phyloP scores from a whole-genome alignment of 768 basidiomycete species.

The Cubamyces sp. region DNA sequence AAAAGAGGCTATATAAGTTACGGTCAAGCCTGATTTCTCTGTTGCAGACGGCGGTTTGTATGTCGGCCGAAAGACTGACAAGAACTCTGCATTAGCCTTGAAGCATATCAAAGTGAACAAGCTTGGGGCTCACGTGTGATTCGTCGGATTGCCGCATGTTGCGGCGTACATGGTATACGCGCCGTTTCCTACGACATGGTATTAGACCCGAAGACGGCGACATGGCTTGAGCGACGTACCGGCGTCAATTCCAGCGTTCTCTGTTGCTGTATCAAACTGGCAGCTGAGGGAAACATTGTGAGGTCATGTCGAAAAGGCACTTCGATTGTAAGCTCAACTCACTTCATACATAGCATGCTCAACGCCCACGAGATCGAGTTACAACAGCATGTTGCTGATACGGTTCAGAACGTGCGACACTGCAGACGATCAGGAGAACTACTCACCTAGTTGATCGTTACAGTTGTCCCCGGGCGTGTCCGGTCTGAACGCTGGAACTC shows the following conservation, averaged over 20 bases:
- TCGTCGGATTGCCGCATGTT: not conserved
- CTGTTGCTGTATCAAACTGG: constrained; percentile 11
- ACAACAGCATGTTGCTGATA: constrained; percentile 24
- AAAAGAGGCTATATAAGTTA: constrained; percentile 18
- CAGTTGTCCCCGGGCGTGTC: constrained; percentile 26
- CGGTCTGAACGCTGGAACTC: constrained; percentile 11
- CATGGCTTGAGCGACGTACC: not conserved
- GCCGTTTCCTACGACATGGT: not conserved
- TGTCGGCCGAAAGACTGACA: constrained; percentile 17
- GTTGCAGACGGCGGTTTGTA: constrained; percentile 25
- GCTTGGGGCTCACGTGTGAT: constrained; percentile 5
- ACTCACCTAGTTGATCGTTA: constrained; percentile 25
- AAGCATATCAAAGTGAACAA: not conserved
- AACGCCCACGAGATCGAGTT: constrained; percentile 23
- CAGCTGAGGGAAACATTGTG: constrained; percentile 11
- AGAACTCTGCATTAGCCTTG: not conserved
- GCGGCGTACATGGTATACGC: constrained; percentile 13
- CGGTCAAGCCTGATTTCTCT: constrained; percentile 21
- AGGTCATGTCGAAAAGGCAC: not conserved
- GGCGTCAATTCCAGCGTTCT: constrained; percentile 21
- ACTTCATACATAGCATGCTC: constrained; percentile 31
- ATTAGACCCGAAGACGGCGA: not conserved
- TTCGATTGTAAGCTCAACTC: not conserved
- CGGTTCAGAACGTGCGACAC: not conserved
- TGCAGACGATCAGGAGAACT: not conserved